Evolutionary conservation across 495 filamentous ascomycete species (phyloP).

Genomic region (Venustampulla echinocandica): DNA sequence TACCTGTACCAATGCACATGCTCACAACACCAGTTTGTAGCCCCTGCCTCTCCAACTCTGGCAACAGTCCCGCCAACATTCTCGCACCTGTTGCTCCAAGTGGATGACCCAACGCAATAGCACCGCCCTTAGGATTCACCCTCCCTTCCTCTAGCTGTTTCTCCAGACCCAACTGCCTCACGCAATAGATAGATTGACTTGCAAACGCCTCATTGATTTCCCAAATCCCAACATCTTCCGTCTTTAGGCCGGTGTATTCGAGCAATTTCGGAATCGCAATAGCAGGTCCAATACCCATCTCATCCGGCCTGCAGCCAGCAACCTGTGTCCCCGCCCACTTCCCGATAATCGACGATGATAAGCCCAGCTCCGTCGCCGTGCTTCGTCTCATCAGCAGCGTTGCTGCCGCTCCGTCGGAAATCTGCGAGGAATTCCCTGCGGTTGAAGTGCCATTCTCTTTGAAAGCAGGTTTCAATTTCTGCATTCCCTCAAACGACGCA

Average conservation of each 20-base stretch:
- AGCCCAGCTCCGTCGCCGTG: conserved; percentile 66
- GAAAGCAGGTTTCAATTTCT: conserved; percentile 79
- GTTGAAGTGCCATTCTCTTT: conserved; percentile 62
- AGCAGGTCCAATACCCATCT: conserved; percentile 89
- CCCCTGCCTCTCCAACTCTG: conserved; percentile 54
- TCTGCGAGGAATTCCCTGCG: conserved; percentile 79
- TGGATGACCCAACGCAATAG: conserved; percentile 88
- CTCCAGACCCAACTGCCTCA: conserved; percentile 63
- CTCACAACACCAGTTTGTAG: conserved; percentile 65
- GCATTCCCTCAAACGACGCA: conserved; percentile 59
- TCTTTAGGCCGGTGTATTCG: conserved; percentile 50
- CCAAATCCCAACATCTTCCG: conserved; percentile 74
- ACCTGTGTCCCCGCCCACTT: conserved; percentile 69
- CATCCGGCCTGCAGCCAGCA: conserved; percentile 72
- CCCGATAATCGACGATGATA: conserved; percentile 60
- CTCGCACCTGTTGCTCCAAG: conserved; percentile 86
- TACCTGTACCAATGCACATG: conserved; percentile 90
- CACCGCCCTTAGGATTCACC: conserved; percentile 89
- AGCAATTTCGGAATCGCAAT: conserved; percentile 78
- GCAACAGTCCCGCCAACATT: conserved; percentile 67
- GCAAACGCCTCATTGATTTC: conserved; percentile 97
- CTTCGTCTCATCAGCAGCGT: conserved; percentile 74
- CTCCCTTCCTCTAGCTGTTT: conserved; percentile 46
- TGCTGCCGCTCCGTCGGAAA: conserved; percentile 82
- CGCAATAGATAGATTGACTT: conserved; percentile 74